Evolutionary conservation across 495 filamentous ascomycete genomes (phyloP).

Genomic region (Aspergillus bridgeri): DNA sequence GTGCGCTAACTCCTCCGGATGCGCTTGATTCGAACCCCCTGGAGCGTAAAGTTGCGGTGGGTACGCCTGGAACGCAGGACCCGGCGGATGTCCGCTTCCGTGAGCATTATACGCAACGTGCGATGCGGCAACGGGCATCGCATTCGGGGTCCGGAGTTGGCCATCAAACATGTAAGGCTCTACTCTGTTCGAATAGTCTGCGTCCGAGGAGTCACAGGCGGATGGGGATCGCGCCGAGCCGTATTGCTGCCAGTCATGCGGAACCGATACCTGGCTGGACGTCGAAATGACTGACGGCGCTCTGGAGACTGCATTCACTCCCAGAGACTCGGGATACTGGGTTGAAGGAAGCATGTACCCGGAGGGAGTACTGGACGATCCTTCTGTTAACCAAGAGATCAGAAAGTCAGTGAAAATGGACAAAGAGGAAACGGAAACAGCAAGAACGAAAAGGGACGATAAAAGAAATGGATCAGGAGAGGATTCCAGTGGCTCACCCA

Average conservation of each 20-base stretch:
- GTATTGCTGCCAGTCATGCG: slow-evolving; percentile 21
- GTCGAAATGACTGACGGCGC: slow-evolving; percentile 20
- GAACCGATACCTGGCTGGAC: slow-evolving; percentile 17
- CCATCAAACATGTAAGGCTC: slow-evolving; percentile 22
- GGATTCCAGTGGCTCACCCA: slow-evolving; percentile 12
- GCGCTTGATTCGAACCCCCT: slow-evolving; percentile 6
- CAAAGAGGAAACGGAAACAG: not conserved
- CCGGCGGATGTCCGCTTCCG: slow-evolving; percentile 8
- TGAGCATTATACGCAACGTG: slow-evolving; percentile 13
- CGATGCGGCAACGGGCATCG: slow-evolving; percentile 11
- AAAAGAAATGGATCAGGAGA: not conserved
- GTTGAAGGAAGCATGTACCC: slow-evolving; percentile 16
- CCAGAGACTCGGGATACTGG: slow-evolving; percentile 17
- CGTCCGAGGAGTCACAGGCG: slow-evolving; percentile 18
- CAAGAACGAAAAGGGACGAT: not conserved
- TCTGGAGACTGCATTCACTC: slow-evolving; percentile 15
- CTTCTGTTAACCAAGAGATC: slow-evolving; percentile 9
- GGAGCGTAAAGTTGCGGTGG: slow-evolving; percentile 14
- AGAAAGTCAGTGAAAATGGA: not conserved
- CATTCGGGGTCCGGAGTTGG: slow-evolving; percentile 12
- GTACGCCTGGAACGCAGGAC: slow-evolving; percentile 13
- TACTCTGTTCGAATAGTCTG: slow-evolving; percentile 17
- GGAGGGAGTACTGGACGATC: slow-evolving; percentile 13
- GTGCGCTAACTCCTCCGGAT: slow-evolving; percentile 11
- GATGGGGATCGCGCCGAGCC: slow-evolving; percentile 20